Base-by-base conservation (phyloP, 805 yeast genomes). In the Nakazawaea populi region DNA sequence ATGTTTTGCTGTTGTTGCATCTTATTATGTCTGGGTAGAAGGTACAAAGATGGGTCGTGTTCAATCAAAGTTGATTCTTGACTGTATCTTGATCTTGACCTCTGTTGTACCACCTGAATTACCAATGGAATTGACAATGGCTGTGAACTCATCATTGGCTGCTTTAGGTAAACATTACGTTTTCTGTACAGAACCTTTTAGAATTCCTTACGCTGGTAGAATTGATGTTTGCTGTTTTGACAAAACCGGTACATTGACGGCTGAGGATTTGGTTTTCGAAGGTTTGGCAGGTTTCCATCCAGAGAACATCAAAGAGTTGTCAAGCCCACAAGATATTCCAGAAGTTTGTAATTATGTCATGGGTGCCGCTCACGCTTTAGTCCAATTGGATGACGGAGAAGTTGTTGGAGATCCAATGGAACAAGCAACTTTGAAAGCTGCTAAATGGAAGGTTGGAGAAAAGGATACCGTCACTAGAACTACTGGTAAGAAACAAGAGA, bases 321-420 rank as follows among this genome's bases (percentile, higher is more conserved):
- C 76, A 28, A 74, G 75, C 18, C 70, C 73, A 30, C 73, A 72
- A 6, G 86, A 83, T 42, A 89, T 89, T 47, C 92, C 96, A 6
- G 73, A 67, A 32, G 76, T 79, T 43, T 84, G 96, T 8, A 72
- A 82, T 40, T 74, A 78, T 54, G 89, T 88, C 38, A 77, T 94
- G 56, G 98, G 97, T 55, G 84, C 97, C 52, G 97, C 96, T 36
- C 99, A 94, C 68, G 98, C 99, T 31, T 77, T 94, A 57, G 99
- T 94, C 30, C 82, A 84, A 61, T 76, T 94, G 54, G 97, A 94
- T 61, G 96, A 91, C 65, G 99, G 98, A 60, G 98, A 94, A 55
- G 81, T 91, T 58, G 99, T 94, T 54, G 99, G 99, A 70, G 99
- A 94, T 64, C 97, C 99, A 56, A 92, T 94, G 98, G 99, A 94